phyloP scores from a whole-genome alignment of 2,329 filamentous ascomycete genomes.

The Hymenoscyphus scutula region DNA sequence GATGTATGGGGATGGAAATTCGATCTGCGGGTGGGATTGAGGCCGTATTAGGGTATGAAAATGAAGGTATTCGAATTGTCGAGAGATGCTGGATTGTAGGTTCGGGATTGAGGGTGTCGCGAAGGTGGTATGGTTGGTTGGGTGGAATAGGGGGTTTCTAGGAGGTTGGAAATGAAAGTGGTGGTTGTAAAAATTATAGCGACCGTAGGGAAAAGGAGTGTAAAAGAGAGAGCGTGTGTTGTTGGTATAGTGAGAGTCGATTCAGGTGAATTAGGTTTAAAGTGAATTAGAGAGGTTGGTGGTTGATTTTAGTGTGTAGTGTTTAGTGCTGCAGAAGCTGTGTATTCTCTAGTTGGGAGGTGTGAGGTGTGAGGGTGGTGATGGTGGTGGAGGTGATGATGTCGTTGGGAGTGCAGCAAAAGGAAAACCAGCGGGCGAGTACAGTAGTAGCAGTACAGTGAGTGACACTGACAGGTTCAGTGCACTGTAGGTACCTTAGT shows the following conservation, averaged over 20 bases:
- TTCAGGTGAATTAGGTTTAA: neutral
- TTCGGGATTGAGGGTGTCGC: neutral
- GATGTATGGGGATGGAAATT: neutral
- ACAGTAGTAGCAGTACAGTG: too few relatives aligned
- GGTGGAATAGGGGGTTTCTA: neutral
- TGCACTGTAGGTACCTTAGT: too few relatives aligned
- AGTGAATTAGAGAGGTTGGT: neutral
- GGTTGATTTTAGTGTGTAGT: too few relatives aligned
- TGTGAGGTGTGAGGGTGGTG: neutral
- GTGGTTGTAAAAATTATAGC: slow-evolving; percentile 9
- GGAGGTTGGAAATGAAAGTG: neutral
- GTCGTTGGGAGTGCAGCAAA: neutral
- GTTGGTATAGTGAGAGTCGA: neutral
- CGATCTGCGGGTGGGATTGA: neutral
- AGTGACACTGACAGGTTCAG: too few relatives aligned
- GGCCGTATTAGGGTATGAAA: neutral
- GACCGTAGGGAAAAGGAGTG: slow-evolving; percentile 8
- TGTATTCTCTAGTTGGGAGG: slow-evolving; percentile 2
- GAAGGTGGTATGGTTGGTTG: neutral
- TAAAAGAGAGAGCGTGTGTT: neutral
- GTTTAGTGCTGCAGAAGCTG: slow-evolving; percentile 18
- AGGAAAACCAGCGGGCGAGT: too few relatives aligned
- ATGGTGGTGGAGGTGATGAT: neutral
- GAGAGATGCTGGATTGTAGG: neutral
- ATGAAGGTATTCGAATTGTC: neutral